Conservation (phyloP, 2,329 filamentous ascomycete genomes). For the Ceratocystiopsis minuta region DNA sequence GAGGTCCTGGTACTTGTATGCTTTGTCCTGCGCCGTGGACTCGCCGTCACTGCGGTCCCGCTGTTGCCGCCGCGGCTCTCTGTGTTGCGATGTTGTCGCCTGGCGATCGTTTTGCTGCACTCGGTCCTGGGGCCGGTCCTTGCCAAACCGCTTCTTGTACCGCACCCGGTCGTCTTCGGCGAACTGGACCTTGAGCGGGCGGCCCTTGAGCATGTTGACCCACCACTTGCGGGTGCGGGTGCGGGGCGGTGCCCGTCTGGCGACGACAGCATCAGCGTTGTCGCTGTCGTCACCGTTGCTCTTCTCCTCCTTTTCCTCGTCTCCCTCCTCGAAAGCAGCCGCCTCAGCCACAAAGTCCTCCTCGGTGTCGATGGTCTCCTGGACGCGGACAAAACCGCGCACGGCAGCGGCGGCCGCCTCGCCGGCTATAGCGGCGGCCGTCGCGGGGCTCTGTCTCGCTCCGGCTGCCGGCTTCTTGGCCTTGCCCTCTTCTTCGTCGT, state of each 20-base stretch:
- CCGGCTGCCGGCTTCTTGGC: background rate
- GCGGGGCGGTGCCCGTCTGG: background rate
- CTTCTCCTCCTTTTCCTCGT: slow-evolving; percentile 17
- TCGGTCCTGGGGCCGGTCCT: slow-evolving; percentile 37
- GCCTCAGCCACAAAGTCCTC: slow-evolving; percentile 38
- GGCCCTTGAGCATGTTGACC: slow-evolving; percentile 67
- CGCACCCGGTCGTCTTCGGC: slow-evolving; percentile 77
- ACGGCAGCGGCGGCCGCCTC: slow-evolving; percentile 56
- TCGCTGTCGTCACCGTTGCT: slow-evolving; percentile 12
- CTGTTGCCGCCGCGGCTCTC: background rate
- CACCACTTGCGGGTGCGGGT: slow-evolving; percentile 56
- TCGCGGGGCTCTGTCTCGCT: background rate
- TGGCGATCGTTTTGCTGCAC: slow-evolving; percentile 13
- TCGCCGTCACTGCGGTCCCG: slow-evolving; percentile 4
- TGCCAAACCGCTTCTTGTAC: slow-evolving; percentile 89
- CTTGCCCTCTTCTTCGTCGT: no score
- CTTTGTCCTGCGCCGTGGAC: slow-evolving; percentile 16
- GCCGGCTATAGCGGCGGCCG: background rate
- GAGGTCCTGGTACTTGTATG: slow-evolving; percentile 27
- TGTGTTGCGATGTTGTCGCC: no score
- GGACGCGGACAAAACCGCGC: slow-evolving; percentile 60
- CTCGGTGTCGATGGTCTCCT: slow-evolving; percentile 44
- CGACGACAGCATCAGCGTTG: background rate
- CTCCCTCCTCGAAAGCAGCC: slow-evolving; percentile 21
- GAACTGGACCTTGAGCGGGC: slow-evolving; percentile 73